Evolutionary conservation across 306 rosid species (phyloP).

Genomic region (Dalbergia cochinchinensis): DNA sequence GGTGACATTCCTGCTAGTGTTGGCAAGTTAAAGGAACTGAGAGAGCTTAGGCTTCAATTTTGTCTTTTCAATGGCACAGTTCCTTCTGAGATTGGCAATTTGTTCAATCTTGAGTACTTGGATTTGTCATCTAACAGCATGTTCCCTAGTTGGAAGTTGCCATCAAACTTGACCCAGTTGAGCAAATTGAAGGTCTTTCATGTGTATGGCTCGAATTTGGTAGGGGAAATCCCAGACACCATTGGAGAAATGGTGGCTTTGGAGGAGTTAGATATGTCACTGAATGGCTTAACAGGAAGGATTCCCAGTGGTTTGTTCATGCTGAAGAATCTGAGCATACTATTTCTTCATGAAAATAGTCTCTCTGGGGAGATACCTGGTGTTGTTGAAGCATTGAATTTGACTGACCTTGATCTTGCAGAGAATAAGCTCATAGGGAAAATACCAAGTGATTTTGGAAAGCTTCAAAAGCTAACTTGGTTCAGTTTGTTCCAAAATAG

Average conservation of each 20-base stretch:
- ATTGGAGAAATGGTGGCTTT: constrained; percentile 49
- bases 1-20: constrained; percentile 50
- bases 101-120: constrained; percentile 49
- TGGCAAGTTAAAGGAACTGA: constrained; percentile 44
- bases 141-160: constrained; percentile 46
- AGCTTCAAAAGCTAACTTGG: constrained; percentile 45
- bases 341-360: constrained; percentile 8
- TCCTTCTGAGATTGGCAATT: constrained; percentile 37
- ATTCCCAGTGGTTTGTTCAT: constrained; percentile 40
- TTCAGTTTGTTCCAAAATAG: constrained; percentile 39
- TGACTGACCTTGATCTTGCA: constrained; percentile 37
- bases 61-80: constrained; percentile 43
- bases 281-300: constrained; percentile 34
- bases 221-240: constrained; percentile 42
- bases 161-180: constrained; percentile 42
- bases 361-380: constrained; percentile 49
- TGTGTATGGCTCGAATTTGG: constrained; percentile 43
- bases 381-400: constrained; percentile 44
- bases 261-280: constrained; percentile 43
- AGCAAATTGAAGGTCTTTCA: constrained; percentile 39
- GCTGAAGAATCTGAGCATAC: constrained; percentile 47
- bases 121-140: constrained; percentile 42
- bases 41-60: constrained; percentile 16
- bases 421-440: constrained; percentile 43
- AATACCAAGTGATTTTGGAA: constrained; percentile 44